Evolutionary conservation across 305 asterid genomes (phyloP).

Genomic region (Solanum chacoense): DNA sequence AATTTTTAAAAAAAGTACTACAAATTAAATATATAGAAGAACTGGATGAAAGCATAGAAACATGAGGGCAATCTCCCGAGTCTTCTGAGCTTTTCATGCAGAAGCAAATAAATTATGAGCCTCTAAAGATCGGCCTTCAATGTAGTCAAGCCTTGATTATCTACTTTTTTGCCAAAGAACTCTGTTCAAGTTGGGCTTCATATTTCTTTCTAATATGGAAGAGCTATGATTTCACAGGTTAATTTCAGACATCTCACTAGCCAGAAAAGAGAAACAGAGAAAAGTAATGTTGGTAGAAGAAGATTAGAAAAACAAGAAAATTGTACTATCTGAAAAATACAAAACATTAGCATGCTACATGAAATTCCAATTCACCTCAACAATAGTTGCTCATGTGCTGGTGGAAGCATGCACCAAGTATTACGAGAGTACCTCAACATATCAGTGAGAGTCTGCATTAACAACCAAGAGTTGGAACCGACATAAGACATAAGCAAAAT

Average conservation of each 20-base stretch:
- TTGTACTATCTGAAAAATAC: neutral
- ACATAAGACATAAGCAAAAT: neutral
- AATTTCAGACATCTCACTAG: neutral
- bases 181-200: neutral
- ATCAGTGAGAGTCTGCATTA: slow-evolving; percentile 66
- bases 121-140: neutral
- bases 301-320: neutral
- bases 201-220: neutral
- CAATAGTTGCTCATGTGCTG: slow-evolving; percentile 47
- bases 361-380: slow-evolving; percentile 41
- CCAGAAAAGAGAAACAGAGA: neutral
- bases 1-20: neutral
- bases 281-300: neutral
- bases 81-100: neutral
- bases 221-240: neutral
- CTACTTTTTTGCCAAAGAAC: neutral
- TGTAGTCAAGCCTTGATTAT: neutral
- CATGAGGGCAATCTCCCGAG: neutral
- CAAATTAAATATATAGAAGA: neutral
- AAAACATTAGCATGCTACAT: neutral
- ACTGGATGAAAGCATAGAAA: neutral
- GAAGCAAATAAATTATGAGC: neutral
- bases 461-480: neutral
- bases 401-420: slow-evolving; percentile 54
- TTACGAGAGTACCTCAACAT: slow-evolving; percentile 41